phyloP scores from a whole-genome alignment of 164 flowering plant species.

The Buxus sempervirens region DNA sequence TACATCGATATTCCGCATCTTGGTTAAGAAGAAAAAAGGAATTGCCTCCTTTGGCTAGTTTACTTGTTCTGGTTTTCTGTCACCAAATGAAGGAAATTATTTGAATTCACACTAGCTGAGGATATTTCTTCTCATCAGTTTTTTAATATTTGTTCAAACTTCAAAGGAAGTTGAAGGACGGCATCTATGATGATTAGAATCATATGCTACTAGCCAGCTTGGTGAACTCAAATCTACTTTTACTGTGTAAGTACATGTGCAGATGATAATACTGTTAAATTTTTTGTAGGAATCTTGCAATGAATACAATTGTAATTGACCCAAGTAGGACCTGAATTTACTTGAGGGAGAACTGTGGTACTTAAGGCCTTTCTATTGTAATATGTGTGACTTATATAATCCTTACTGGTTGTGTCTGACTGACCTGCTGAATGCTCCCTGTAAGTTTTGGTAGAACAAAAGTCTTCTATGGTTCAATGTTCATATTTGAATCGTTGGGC shows the following conservation, averaged over 20 bases:
- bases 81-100: not conserved
- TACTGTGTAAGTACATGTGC: not conserved
- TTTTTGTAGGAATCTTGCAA: not conserved
- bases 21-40: too few species aligned
- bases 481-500: not conserved
- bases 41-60: too few species aligned
- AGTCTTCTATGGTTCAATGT: not conserved
- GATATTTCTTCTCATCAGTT: not conserved
- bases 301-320: not conserved
- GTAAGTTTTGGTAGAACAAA: not conserved
- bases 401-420: too few species aligned
- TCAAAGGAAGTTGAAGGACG: not conserved
- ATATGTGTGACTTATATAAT: too few species aligned
- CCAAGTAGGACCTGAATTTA: not conserved
- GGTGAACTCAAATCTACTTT: not conserved
- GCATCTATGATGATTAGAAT: not conserved
- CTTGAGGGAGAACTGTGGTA: too few species aligned
- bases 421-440: too few species aligned
- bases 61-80: too few species aligned
- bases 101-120: not conserved
- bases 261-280: not conserved
- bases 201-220: not conserved
- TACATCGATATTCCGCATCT: too few species aligned
- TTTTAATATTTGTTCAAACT: too few species aligned
- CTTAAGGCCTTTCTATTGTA: too few species aligned